phyloP scores from a whole-genome alignment of 495 filamentous ascomycete species.

The Penicillium arizonense region DNA sequence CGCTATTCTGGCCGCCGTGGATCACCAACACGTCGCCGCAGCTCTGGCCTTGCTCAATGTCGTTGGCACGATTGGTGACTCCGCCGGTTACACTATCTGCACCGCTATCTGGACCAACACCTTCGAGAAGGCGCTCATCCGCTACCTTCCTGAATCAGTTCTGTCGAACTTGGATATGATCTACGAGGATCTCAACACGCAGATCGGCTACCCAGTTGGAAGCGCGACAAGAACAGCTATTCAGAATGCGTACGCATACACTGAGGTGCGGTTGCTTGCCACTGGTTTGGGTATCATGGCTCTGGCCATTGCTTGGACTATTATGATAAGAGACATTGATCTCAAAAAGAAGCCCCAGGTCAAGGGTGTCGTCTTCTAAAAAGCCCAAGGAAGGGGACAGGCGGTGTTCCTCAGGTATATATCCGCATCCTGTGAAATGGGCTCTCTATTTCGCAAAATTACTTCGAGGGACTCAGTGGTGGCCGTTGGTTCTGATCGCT shows the following conservation, averaged over 20 bases:
- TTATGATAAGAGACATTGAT: slow-evolving; percentile 28
- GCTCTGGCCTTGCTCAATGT: slow-evolving; percentile 58
- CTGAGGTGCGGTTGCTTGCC: no score
- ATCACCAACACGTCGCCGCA: slow-evolving; percentile 60
- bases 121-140: slow-evolving; percentile 49
- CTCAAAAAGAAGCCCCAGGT: slow-evolving; percentile 46
- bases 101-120: slow-evolving; percentile 60
- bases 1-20: slow-evolving; percentile 58
- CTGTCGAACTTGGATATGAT: slow-evolving; percentile 40
- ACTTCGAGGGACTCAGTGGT: neutral
- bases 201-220: no score
- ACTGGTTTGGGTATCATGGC: no score
- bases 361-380: neutral
- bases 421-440: no score
- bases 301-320: no score
- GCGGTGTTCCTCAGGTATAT: no score
- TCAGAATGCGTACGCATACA: no score
- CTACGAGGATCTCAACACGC: slow-evolving; percentile 27
- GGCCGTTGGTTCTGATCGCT: neutral
- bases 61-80: slow-evolving; percentile 58
- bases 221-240: no score
- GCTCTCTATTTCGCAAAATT: no score
- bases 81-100: slow-evolving; percentile 57
- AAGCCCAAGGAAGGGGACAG: no score
- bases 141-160: slow-evolving; percentile 48